Conservation (phyloP, 2,329 filamentous ascomycete species). For the Mariannaea elegans region DNA sequence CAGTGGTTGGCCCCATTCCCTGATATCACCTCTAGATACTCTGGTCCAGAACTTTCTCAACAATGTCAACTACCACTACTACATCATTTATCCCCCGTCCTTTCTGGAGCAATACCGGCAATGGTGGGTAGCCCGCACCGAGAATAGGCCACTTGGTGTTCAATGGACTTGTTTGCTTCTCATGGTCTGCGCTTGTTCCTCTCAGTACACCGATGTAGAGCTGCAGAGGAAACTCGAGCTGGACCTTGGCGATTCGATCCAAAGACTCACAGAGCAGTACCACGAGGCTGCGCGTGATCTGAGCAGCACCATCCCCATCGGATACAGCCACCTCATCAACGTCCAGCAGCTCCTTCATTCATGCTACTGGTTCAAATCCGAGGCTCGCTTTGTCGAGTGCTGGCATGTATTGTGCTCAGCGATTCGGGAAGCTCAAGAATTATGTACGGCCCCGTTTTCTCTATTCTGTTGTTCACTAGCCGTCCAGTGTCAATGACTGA, state of each 20-base stretch:
- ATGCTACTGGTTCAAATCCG: constrained; percentile 50
- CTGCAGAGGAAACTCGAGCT: constrained; percentile 43
- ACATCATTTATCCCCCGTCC: constrained; percentile 47
- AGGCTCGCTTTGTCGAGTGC: constrained; percentile 48
- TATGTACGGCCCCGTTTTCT: constrained; percentile 36
- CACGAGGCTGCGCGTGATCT: constrained; percentile 47
- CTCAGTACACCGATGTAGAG: constrained; percentile 45
- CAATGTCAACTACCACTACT: constrained; percentile 51
- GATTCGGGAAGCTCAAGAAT: constrained; percentile 48
- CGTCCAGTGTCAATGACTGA: constrained; percentile 10
- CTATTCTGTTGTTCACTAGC: rapidly evolving
- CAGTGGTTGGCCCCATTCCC: not conserved
- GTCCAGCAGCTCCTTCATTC: constrained; percentile 50
- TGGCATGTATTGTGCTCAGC: constrained; percentile 49
- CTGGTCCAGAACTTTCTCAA: constrained; percentile 50
- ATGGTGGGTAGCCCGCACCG: constrained; percentile 46
- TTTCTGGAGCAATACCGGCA: constrained; percentile 48
- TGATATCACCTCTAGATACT: constrained; percentile 40
- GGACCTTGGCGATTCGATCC: constrained; percentile 42
- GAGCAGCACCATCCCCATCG: constrained; percentile 44
- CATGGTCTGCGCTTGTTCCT: constrained; percentile 49
- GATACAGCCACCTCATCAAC: constrained; percentile 44
- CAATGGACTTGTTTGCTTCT: constrained; percentile 51
- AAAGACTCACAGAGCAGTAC: constrained; percentile 43
- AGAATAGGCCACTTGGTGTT: constrained; percentile 43